These are phyloP conservation scores for Tephrocybe sp. DNA, from an alignment of 768 basidiomycete genomes.

Conservation along the genomic window DNA sequence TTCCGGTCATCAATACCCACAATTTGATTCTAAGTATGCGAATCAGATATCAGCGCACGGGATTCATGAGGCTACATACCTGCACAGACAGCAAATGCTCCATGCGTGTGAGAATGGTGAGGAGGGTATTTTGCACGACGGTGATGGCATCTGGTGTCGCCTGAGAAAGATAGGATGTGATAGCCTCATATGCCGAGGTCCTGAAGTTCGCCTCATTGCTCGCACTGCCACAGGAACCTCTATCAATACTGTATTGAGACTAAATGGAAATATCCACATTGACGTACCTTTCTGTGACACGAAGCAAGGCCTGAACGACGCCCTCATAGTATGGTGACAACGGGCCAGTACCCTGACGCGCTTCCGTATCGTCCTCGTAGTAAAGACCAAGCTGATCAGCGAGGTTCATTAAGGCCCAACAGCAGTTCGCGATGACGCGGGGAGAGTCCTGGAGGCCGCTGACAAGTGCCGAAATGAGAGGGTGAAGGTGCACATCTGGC, in stretches of 20 bases:
- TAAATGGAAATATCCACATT: slow-evolving; percentile 5
- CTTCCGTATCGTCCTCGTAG: slow-evolving; percentile 64
- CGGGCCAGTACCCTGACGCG: slow-evolving; percentile 50
- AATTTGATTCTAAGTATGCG: slow-evolving; percentile 71
- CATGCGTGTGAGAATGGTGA: slow-evolving; percentile 86
- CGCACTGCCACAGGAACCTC: slow-evolving; percentile 41
- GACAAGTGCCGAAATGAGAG: slow-evolving; percentile 82
- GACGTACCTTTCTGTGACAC: slow-evolving; percentile 84
- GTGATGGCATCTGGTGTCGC: slow-evolving; percentile 76
- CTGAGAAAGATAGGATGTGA: slow-evolving; percentile 83
- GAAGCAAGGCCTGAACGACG: slow-evolving; percentile 79
- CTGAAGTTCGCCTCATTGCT: slow-evolving; percentile 91
- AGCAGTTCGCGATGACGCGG: slow-evolving; percentile 89
- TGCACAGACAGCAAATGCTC: slow-evolving; percentile 85
- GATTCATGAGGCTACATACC: slow-evolving; percentile 38
- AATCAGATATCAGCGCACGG: background rate
- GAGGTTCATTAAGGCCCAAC: slow-evolving; percentile 95
- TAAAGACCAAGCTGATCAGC: slow-evolving; percentile 81
- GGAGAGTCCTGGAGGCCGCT: slow-evolving; percentile 77
- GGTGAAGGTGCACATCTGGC: slow-evolving; percentile 83
- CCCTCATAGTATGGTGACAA: slow-evolving; percentile 89
- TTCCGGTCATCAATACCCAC: slow-evolving; percentile 94
- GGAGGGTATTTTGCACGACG: slow-evolving; percentile 79
- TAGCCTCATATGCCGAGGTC: slow-evolving; percentile 95
- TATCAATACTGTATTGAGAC: slow-evolving; percentile 10